Conservation (phyloP, 768 basidiomycete species). For the Phaffia australis region DNA sequence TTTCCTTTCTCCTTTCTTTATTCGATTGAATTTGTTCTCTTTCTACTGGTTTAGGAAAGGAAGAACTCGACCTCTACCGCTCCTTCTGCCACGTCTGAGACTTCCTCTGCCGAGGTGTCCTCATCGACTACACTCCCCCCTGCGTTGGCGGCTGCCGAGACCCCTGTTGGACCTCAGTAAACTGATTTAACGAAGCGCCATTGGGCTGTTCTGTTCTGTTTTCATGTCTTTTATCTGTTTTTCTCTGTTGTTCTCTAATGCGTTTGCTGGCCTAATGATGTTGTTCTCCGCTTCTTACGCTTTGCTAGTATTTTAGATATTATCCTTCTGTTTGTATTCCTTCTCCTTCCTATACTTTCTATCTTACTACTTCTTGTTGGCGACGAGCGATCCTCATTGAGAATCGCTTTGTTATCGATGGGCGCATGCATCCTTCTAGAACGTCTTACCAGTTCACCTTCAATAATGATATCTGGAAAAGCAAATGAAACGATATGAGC, state of each 20-base stretch:
- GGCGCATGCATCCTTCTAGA: too few species aligned
- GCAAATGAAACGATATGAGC: too few species aligned
- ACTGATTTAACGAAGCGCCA: neutral
- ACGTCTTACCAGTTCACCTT: too few species aligned
- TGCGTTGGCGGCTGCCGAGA: neutral
- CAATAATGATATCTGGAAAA: too few species aligned
- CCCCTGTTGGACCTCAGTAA: neutral
- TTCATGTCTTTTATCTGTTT: too few species aligned
- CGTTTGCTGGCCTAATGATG: neutral
- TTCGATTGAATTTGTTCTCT: neutral
- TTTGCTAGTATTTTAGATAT: too few species aligned
- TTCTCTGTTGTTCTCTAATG: neutral
- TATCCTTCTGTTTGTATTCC: neutral
- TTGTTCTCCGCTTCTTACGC: neutral
- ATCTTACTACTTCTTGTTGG: neutral
- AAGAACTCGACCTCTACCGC: constrained; percentile 13
- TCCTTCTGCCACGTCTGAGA: neutral
- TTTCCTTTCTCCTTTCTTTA: neutral
- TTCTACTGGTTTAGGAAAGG: constrained; percentile 15
- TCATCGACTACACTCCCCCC: neutral
- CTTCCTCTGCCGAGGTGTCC: neutral
- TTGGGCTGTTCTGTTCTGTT: too few species aligned
- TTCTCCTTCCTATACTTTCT: neutral
- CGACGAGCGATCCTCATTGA: too few species aligned
- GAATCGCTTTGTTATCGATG: too few species aligned